phyloP scores from a whole-genome alignment of 1,139 yeast species.

The Meyerozyma elateridarum region DNA sequence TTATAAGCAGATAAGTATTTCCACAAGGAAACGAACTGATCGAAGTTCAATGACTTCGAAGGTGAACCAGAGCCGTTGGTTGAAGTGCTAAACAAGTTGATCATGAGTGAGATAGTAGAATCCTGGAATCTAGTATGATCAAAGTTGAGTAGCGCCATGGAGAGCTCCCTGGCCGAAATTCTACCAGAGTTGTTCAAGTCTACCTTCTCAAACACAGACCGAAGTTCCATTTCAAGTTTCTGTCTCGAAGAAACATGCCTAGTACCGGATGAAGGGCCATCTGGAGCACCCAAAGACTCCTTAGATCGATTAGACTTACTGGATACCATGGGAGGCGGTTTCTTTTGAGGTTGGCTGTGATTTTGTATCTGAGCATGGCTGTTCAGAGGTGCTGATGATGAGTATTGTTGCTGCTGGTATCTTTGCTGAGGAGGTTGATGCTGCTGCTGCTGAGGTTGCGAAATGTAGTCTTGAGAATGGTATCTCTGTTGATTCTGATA shows the following conservation, averaged over 20 bases:
- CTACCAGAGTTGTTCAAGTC: conserved; percentile 53
- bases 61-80: conserved; percentile 28
- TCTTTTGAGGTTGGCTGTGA: conserved; percentile 1
- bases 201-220: conserved; percentile 52
- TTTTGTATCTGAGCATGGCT: no score
- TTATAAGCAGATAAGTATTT: conserved; percentile 70
- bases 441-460: neutral
- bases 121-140: conserved; percentile 62
- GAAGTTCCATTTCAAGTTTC: conserved; percentile 45
- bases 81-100: conserved; percentile 50
- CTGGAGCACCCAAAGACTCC: conserved; percentile 1
- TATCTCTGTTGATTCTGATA: conserved; percentile 4
- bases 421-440: conserved; percentile 2
- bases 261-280: neutral
- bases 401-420: conserved; percentile 3
- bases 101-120: conserved; percentile 61
- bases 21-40: conserved; percentile 70
- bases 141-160: conserved; percentile 59
- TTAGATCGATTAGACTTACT: neutral
- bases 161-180: conserved; percentile 55
- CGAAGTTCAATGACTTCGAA: conserved; percentile 45
- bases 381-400: conserved; percentile 1
- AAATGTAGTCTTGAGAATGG: conserved; percentile 2
- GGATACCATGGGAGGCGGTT: conserved; percentile 1
- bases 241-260: conserved; percentile 21